phyloP scores from a whole-genome alignment of 495 filamentous ascomycete genomes.

The Xylaria castorea region DNA sequence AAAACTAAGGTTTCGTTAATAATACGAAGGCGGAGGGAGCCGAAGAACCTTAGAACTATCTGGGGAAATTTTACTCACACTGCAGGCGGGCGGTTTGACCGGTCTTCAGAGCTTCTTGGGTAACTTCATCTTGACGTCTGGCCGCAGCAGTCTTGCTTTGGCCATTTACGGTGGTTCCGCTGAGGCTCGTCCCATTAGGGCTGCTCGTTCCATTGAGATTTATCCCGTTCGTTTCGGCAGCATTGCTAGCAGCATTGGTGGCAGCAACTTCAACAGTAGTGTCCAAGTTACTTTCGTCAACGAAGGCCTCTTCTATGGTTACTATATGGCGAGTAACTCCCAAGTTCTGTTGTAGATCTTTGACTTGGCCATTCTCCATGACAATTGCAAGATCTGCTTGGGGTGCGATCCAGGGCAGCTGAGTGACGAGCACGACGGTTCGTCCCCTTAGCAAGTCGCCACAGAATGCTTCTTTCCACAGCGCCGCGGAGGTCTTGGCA shows the following conservation, averaged over 20 bases:
- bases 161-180: constrained; percentile 25
- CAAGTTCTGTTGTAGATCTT: constrained; percentile 44
- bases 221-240: constrained; percentile 26
- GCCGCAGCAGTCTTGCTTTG: constrained; percentile 32
- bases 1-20: constrained; percentile 35
- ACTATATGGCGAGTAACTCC: constrained; percentile 45
- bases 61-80: constrained; percentile 33
- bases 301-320: constrained; percentile 27
- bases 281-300: constrained; percentile 35
- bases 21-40: background rate
- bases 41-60: background rate
- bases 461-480: constrained; percentile 60
- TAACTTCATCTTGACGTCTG: constrained; percentile 41
- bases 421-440: constrained; percentile 48
- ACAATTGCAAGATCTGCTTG: constrained; percentile 53
- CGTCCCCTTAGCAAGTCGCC: constrained; percentile 53
- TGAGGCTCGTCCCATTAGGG: constrained; percentile 22
- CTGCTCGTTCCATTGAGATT: constrained; percentile 25
- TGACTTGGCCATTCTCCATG: constrained; percentile 50
- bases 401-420: constrained; percentile 52
- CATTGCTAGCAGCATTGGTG: constrained; percentile 27
- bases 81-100: constrained; percentile 43
- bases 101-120: constrained; percentile 42
- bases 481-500: constrained; percentile 54
- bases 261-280: constrained; percentile 33